These are phyloP conservation scores for Trichoderma oligosporum DNA, from an alignment of 2,329 filamentous ascomycete genomes.

Conservation along the genomic window DNA sequence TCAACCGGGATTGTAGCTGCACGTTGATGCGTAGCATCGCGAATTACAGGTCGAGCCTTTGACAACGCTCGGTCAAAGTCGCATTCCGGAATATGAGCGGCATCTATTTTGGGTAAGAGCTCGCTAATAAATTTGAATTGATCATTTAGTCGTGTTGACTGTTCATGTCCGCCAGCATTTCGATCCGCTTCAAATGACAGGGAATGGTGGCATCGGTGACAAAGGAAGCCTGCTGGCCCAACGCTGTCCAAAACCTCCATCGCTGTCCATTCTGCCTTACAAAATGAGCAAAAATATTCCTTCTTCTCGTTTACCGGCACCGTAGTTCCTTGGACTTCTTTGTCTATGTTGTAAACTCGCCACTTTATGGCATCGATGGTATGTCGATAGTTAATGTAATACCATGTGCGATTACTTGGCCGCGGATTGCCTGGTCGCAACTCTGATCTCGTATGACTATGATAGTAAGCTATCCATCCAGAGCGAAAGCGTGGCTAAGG, in stretches of 20 bases:
- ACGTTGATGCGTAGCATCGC: conserved; percentile 64
- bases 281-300: conserved; percentile 80
- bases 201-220: conserved; percentile 68
- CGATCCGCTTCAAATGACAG: conserved; percentile 65
- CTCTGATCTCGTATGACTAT: conserved; percentile 63
- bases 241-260: conserved; percentile 82
- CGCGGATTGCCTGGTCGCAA: conserved; percentile 76
- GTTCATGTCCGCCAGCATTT: conserved; percentile 66
- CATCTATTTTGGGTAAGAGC: conserved; percentile 71
- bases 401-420: conserved; percentile 85
- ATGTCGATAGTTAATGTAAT: conserved; percentile 92
- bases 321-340: conserved; percentile 79
- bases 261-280: conserved; percentile 80
- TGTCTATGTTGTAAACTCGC: conserved; percentile 82
- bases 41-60: conserved; percentile 59
- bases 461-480: conserved; percentile 41
- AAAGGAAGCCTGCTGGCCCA: conserved; percentile 70
- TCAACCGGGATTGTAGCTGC: conserved; percentile 58
- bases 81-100: conserved; percentile 68
- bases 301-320: conserved; percentile 81
- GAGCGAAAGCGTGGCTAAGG: background rate
- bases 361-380: conserved; percentile 97
- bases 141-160: conserved; percentile 70
- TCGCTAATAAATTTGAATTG: conserved; percentile 77
- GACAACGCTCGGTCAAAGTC: conserved; percentile 67